Conservation (phyloP, 345 rosid species). For the Lepidium africanum region DNA sequence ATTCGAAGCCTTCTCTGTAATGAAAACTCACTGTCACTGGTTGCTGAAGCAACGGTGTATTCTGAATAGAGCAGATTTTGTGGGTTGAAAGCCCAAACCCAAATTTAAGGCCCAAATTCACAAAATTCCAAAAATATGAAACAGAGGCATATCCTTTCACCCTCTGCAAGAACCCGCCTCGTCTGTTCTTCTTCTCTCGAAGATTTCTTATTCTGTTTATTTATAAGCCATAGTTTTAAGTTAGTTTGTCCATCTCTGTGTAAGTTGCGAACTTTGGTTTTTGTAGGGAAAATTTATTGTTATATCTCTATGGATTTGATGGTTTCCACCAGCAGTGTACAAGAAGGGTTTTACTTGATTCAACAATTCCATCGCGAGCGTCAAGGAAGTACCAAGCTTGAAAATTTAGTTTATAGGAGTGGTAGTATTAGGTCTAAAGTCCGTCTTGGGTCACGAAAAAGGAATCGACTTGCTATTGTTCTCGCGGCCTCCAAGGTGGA, state of each 20-base stretch:
- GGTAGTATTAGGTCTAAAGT: slow-evolving; percentile 16
- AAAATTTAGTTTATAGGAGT: slow-evolving; percentile 19
- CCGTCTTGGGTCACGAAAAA: slow-evolving; percentile 27
- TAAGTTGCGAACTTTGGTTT: background rate
- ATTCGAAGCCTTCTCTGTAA: background rate
- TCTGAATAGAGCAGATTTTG: background rate
- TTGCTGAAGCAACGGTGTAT: no score
- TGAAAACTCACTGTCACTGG: background rate
- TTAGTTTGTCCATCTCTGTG: background rate
- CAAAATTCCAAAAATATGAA: slow-evolving; percentile 2
- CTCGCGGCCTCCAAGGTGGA: slow-evolving; percentile 41
- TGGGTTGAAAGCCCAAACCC: slow-evolving; percentile 12
- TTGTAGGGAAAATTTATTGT: background rate
- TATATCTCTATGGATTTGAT: slow-evolving; percentile 41
- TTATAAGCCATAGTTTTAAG: background rate
- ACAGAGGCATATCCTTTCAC: slow-evolving; percentile 19
- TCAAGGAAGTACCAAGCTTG: slow-evolving; percentile 20
- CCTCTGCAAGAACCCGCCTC: slow-evolving; percentile 16
- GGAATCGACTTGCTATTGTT: slow-evolving; percentile 29
- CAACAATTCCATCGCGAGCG: slow-evolving; percentile 34
- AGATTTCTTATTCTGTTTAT: background rate
- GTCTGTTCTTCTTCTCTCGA: slow-evolving; percentile 1
- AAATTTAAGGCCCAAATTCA: slow-evolving; percentile 7
- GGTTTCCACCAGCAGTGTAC: slow-evolving; percentile 40
- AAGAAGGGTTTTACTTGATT: slow-evolving; percentile 53